Evolutionary conservation across 192 early-diverging fungal genomes (phyloP).

Genomic region (Umbelopsis sp.): DNA sequence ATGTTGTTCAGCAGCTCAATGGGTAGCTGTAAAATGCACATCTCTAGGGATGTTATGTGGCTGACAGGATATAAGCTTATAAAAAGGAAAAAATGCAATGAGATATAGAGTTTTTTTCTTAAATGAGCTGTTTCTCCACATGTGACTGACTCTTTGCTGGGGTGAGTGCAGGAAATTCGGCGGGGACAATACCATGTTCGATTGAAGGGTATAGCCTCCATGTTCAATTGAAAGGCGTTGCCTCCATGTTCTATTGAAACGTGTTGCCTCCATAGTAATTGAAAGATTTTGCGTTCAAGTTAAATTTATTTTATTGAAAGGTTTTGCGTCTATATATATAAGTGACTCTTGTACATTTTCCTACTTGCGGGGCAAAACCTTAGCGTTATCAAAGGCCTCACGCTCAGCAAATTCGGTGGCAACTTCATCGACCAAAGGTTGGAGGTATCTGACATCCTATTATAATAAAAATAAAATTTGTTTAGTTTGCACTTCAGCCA

Average conservation of each 20-base stretch:
- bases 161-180: no score
- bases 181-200: no score
- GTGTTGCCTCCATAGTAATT: no score
- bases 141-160: constrained; percentile 15
- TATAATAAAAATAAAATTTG: constrained; percentile 7
- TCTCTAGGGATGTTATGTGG: not conserved
- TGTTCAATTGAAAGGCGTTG: no score
- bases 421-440: constrained; percentile 79
- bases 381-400: constrained; percentile 70
- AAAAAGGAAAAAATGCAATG: constrained; percentile 3
- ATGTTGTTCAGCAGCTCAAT: constrained; percentile 27
- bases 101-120: not conserved
- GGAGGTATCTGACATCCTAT: constrained; percentile 85
- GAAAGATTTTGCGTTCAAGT: no score
- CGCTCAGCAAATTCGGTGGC: constrained; percentile 78
- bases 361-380: constrained; percentile 28
- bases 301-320: not conserved
- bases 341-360: not conserved
- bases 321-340: constrained; percentile 9
- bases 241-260: no score
- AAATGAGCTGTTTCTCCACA: not conserved
- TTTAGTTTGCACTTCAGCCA: not conserved
- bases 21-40: constrained; percentile 16
- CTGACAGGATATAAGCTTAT: constrained; percentile 4
- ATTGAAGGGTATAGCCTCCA: no score